Percentiles rank a stretch among this genome's conserved stretches.
These are phyloP conservation scores for Citrullus colocynthis DNA, from an alignment of 306 rosid genomes.

Conservation along the genomic window DNA sequence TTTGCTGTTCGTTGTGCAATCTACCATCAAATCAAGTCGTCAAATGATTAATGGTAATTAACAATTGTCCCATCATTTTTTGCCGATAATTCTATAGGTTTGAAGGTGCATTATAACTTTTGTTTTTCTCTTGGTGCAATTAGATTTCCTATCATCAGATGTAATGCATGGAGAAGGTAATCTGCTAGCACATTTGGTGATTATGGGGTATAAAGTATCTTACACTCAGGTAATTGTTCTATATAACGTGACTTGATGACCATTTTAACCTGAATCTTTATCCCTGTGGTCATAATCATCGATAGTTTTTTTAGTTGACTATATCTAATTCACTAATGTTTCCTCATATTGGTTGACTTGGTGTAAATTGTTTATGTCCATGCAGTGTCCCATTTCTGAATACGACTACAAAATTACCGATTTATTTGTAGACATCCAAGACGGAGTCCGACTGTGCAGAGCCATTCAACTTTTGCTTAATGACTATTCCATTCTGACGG, in stretches of 20 bases:
- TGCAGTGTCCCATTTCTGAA: conserved; percentile 64
- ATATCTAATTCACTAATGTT: background rate
- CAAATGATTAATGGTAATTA: conserved; percentile 52
- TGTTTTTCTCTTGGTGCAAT: conserved; percentile 29
- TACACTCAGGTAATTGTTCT: conserved; percentile 52
- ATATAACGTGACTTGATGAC: background rate
- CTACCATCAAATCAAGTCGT: conserved; percentile 56
- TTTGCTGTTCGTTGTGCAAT: conserved; percentile 45
- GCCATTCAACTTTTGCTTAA: conserved; percentile 72
- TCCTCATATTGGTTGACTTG: background rate
- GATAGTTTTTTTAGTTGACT: background rate
- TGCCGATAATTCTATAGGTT: background rate
- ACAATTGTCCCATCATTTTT: conserved; percentile 3
- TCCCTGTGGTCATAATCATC: background rate
- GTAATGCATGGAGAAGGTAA: conserved; percentile 95
- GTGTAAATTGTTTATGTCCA: conserved; percentile 7
- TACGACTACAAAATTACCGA: conserved; percentile 63
- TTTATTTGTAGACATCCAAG: conserved; percentile 74
- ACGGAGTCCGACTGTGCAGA: conserved; percentile 75
- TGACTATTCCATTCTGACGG: conserved; percentile 67
- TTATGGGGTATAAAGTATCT: conserved; percentile 65
- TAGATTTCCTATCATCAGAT: conserved; percentile 77
- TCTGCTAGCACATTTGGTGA: conserved; percentile 59
- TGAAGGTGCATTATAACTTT: conserved; percentile 14
- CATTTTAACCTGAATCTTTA: background rate